Conservation (phyloP, 2,329 filamentous ascomycete species). For the Phoma sp. region DNA sequence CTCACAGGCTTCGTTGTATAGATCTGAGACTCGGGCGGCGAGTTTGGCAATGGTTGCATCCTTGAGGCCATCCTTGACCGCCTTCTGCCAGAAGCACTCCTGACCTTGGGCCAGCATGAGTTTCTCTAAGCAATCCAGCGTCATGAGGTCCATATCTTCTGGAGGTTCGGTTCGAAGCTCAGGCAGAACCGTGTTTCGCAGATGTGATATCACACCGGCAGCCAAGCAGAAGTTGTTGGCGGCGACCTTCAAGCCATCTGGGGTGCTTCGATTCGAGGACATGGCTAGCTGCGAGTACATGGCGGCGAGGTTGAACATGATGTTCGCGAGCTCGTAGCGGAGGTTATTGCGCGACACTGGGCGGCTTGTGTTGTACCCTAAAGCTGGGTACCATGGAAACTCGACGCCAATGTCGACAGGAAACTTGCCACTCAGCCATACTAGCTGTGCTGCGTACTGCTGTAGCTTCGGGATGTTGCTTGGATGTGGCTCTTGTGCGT, state of each 20-base stretch:
- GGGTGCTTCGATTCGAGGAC: conserved; percentile 76
- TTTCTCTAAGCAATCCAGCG: conserved; percentile 81
- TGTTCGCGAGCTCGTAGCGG: conserved; percentile 85
- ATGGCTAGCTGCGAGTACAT: conserved; percentile 93
- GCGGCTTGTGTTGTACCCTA: conserved; percentile 86
- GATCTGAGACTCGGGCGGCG: conserved; percentile 87
- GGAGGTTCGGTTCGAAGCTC: conserved; percentile 85
- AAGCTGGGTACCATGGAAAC: conserved; percentile 93
- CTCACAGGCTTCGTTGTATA: conserved; percentile 85
- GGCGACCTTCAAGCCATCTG: conserved; percentile 85
- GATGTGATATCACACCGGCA: conserved; percentile 81
- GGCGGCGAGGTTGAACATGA: conserved; percentile 91
- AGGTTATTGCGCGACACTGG: conserved; percentile 73
- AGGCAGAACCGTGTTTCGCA: conserved; percentile 78
- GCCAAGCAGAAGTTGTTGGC: conserved; percentile 90
- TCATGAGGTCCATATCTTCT: conserved; percentile 93
- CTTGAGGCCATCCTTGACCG: conserved; percentile 91
- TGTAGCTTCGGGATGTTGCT: conserved; percentile 90
- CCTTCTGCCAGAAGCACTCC: conserved; percentile 98
- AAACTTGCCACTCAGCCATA: conserved; percentile 94
- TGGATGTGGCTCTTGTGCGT: conserved; percentile 84
- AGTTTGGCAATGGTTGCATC: conserved; percentile 91
- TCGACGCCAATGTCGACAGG: conserved; percentile 95
- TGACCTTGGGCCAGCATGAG: conserved; percentile 91
- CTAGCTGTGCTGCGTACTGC: conserved; percentile 88